These are phyloP conservation scores for Ophiostoma piceae DNA, from an alignment of 2,329 filamentous ascomycete species.

Conservation along the genomic window DNA sequence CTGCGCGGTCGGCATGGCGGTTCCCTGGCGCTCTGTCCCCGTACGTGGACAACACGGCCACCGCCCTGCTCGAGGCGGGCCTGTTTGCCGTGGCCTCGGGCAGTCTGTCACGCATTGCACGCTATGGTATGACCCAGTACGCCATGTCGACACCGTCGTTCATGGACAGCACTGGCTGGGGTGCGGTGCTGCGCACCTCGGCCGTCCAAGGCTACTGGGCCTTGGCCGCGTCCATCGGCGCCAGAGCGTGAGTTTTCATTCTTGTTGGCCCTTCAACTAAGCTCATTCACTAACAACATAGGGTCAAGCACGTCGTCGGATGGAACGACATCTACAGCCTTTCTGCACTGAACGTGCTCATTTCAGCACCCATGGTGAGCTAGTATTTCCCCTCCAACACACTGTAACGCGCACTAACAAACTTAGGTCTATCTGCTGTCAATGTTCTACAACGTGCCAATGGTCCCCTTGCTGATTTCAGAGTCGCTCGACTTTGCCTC, in stretches of 20 bases:
- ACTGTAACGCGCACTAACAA: background rate
- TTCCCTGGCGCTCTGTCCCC: constrained; percentile 23
- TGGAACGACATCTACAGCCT: constrained; percentile 56
- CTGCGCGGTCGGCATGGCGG: background rate
- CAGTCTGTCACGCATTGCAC: background rate
- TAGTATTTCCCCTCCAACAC: background rate
- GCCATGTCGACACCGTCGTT: background rate
- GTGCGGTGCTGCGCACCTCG: background rate
- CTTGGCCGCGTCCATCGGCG: background rate
- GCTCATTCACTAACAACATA: constrained; percentile 32
- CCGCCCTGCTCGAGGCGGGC: constrained; percentile 11
- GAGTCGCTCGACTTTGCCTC: constrained; percentile 16
- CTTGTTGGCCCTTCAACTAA: background rate
- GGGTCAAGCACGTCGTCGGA: constrained; percentile 68
- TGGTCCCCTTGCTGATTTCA: constrained; percentile 9
- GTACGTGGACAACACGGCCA: constrained; percentile 18
- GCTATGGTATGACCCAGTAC: background rate
- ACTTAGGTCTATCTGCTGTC: constrained; percentile 64
- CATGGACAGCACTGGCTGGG: constrained; percentile 8
- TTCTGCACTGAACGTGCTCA: constrained; percentile 57
- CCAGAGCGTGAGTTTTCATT: background rate
- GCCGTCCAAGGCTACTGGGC: background rate
- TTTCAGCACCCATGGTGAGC: constrained; percentile 66
- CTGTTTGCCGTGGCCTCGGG: constrained; percentile 16
- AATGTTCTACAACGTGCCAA: constrained; percentile 67